Evolutionary conservation across 805 yeast genomes (phyloP).

Genomic region (Kockiozyma suomiensis): DNA sequence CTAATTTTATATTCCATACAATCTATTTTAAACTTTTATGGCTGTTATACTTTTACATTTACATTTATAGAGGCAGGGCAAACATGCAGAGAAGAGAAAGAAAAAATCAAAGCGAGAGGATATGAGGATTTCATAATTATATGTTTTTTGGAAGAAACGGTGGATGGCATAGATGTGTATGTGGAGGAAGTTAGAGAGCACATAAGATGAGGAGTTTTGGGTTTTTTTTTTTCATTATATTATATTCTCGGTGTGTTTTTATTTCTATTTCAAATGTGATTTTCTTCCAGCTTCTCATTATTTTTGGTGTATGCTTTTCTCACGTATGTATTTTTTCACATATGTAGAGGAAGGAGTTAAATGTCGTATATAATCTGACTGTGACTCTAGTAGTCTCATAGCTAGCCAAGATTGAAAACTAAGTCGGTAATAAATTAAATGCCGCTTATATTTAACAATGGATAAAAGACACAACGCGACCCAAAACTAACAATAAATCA

Average conservation of each 20-base stretch:
- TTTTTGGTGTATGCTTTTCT: not conserved
- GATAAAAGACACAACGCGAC: not conserved
- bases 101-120: not conserved
- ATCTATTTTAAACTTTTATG: not conserved
- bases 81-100: not conserved
- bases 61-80: slow-evolving; percentile 3
- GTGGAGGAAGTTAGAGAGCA: not conserved
- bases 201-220: slow-evolving; percentile 7
- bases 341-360: too few relatives aligned
- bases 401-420: too few relatives aligned
- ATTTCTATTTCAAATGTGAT: not conserved
- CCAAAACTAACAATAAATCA: not conserved
- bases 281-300: not conserved
- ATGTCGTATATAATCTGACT: too few relatives aligned
- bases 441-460: not conserved
- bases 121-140: not conserved
- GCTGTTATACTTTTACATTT: not conserved
- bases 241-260: not conserved
- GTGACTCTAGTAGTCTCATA: too few relatives aligned
- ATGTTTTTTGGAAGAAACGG: not conserved
- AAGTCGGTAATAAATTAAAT: not conserved
- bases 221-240: not conserved
- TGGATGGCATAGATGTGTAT: not conserved
- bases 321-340: not conserved
- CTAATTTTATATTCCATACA: not conserved